phyloP scores from a whole-genome alignment of 1,284 basidiomycete genomes.

The Leccinum subrobustum region DNA sequence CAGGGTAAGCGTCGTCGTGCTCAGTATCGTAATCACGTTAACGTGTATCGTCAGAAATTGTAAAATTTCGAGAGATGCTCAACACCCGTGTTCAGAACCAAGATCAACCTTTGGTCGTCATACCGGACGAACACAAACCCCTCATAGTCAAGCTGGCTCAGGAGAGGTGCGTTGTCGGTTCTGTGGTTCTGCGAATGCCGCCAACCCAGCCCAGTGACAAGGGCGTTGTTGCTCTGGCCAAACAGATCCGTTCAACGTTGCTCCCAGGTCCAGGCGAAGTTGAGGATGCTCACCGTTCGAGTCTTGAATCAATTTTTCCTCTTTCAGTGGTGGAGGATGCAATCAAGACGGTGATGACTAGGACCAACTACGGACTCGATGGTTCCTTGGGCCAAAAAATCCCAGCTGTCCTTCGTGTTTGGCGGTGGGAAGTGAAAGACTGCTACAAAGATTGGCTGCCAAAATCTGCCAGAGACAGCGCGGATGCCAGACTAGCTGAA shows the following conservation, averaged over 20 bases:
- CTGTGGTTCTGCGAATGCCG: background rate
- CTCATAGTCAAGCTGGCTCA: slow-evolving; percentile 79
- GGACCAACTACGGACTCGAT: slow-evolving; percentile 77
- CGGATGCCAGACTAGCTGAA: slow-evolving; percentile 61
- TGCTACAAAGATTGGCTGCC: slow-evolving; percentile 64
- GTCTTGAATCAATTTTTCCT: slow-evolving; percentile 40
- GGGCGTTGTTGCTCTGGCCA: slow-evolving; percentile 55
- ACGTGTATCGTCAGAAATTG: slow-evolving; percentile 47
- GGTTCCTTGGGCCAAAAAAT: slow-evolving; percentile 45
- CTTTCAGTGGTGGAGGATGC: slow-evolving; percentile 55
- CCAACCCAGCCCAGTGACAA: slow-evolving; percentile 57
- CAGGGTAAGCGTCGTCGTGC: slow-evolving; percentile 54
- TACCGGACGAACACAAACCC: slow-evolving; percentile 69
- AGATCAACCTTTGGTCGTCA: slow-evolving; percentile 46
- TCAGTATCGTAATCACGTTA: background rate
- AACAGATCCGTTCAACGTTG: slow-evolving; percentile 63
- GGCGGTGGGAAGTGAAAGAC: slow-evolving; percentile 85
- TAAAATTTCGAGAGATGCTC: slow-evolving; percentile 70
- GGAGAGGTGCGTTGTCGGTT: slow-evolving; percentile 58
- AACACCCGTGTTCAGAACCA: slow-evolving; percentile 47
- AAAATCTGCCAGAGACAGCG: slow-evolving; percentile 63
- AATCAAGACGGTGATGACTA: slow-evolving; percentile 56
- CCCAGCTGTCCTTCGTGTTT: slow-evolving; percentile 66
- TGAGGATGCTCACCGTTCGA: slow-evolving; percentile 37
- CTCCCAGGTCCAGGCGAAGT: slow-evolving; percentile 58